Percentiles rank a stretch among this genome's conserved stretches.
phyloP scores from a whole-genome alignment of 805 yeast genomes.

The Saccharomycopsis malanga region DNA sequence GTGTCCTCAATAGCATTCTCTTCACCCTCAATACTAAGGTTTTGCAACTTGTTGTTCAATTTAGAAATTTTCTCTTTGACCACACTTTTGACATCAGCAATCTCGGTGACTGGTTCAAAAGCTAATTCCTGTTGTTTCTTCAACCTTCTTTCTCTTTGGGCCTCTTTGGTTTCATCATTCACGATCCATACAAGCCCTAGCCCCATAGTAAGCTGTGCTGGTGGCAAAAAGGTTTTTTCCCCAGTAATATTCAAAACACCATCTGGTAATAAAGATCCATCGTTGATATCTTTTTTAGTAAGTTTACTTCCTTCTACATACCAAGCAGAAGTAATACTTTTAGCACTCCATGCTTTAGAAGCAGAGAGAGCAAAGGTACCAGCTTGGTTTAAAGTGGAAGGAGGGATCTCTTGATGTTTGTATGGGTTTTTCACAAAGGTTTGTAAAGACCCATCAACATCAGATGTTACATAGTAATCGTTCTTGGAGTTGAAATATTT shows the following conservation, averaged over 20 bases:
- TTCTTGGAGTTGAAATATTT: conserved; percentile 62
- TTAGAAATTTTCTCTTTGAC: conserved; percentile 17
- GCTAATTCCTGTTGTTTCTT: conserved; percentile 29
- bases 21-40: conserved; percentile 16
- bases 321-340: conserved; percentile 79
- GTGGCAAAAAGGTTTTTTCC: conserved; percentile 55
- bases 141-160: conserved; percentile 17
- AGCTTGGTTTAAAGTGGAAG: conserved; percentile 83
- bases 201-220: conserved; percentile 87
- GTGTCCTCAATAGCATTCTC: conserved; percentile 19
- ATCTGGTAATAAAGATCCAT: conserved; percentile 47
- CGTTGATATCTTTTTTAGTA: conserved; percentile 59
- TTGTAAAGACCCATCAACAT: conserved; percentile 62
- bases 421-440: conserved; percentile 79
- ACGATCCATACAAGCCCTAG: conserved; percentile 72
- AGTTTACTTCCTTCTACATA: conserved; percentile 64
- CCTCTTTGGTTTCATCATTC: conserved; percentile 42
- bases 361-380: conserved; percentile 77
- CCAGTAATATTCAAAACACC: conserved; percentile 54
- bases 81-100: conserved; percentile 28
- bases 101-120: conserved; percentile 27
- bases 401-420: conserved; percentile 66
- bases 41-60: conserved; percentile 4
- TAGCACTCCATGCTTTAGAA: conserved; percentile 86
- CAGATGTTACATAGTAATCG: conserved; percentile 70